A percentile compares a stretch with the other conserved stretches of the same genome.
Conservation (phyloP, 768 basidiomycete species). For the Solioccasus polychromus region DNA sequence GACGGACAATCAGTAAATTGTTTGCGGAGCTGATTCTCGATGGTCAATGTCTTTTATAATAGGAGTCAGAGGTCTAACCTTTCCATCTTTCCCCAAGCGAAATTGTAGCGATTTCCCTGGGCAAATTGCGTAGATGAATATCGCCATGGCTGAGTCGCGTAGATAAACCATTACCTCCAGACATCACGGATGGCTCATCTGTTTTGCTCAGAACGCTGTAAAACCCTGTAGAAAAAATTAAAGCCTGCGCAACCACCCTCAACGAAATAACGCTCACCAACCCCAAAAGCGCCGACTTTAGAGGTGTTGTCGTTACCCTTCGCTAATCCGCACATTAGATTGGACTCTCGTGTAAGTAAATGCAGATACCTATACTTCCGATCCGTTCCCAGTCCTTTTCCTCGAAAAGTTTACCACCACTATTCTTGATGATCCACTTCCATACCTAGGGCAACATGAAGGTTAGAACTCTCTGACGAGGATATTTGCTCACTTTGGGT, state of each 20-base stretch:
- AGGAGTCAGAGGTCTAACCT: neutral
- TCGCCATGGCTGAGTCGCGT: neutral
- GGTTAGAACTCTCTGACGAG: neutral
- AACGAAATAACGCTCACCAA: conserved; percentile 3
- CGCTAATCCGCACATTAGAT: conserved; percentile 2
- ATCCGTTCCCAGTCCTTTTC: conserved; percentile 12
- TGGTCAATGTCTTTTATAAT: neutral
- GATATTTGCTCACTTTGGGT: neutral
- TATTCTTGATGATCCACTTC: conserved; percentile 16
- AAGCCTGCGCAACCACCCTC: neutral
- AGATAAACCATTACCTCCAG: conserved; percentile 2
- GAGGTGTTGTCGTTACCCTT: conserved; percentile 8
- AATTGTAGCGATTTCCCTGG: conserved; percentile 16
- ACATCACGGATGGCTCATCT: conserved; percentile 12
- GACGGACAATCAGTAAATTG: neutral
- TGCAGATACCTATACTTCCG: conserved; percentile 10
- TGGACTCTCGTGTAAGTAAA: neutral
- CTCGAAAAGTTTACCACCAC: conserved; percentile 1
- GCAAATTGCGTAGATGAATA: neutral
- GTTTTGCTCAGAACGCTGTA: conserved; percentile 18
- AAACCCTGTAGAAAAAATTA: conserved; percentile 5
- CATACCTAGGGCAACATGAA: conserved; percentile 2
- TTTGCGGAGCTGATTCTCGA: conserved; percentile 6
- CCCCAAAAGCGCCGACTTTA: conserved; percentile 20
- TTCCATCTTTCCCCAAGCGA: conserved; percentile 4